Base-by-base conservation (phyloP, 331 rosid genomes). In the Rosa hybrid region DNA sequence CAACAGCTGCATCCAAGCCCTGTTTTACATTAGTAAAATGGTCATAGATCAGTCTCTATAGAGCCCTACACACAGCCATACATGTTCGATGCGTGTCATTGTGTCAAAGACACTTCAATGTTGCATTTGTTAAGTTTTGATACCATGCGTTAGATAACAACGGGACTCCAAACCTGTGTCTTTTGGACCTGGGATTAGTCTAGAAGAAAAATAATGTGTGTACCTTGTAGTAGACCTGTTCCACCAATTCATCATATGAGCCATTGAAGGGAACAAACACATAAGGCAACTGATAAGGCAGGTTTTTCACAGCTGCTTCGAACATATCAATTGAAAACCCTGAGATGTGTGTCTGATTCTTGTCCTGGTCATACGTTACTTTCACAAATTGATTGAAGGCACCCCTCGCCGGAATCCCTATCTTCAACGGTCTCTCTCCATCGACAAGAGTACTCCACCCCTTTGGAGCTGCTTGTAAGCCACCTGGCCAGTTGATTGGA, bases 291-390 rank as follows among this genome's bases (percentile, higher is more conserved):
- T 72, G 38, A 80, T 83, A 86, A 59, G 89, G 86, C 4, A 87
- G 79, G 23, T 38, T 78, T 34, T 81, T 65, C 11, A 79, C 78
- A 42, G 81, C 87, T 60, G 87, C 88, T 82, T 87, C 20, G 68
- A 92, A 90, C 71, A 90, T 86, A 23, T 77, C 67, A 53, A 92
- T 86, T 45, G 93, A 87, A 76, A 84, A 90, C 44, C 93, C 97
- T 8, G 83, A 78, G 76, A 89, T n/a, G 17, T 4, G 23, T 50
- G 89, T 77, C 27, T 65, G 70, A 12, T 89, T 89, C 68, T 7
- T 59, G 23, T 56, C 74, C 20, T 67, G 81, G 38, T 78, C 73
- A 68, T 81, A 78, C 5, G 72, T 83, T 49, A 87, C 89, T 34
- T 56, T 80, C 82, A 92, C 94, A 81, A 89, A 90, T 50, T 92